Conservation (phyloP, 257 asterid species). For the Solanum tarijense region DNA sequence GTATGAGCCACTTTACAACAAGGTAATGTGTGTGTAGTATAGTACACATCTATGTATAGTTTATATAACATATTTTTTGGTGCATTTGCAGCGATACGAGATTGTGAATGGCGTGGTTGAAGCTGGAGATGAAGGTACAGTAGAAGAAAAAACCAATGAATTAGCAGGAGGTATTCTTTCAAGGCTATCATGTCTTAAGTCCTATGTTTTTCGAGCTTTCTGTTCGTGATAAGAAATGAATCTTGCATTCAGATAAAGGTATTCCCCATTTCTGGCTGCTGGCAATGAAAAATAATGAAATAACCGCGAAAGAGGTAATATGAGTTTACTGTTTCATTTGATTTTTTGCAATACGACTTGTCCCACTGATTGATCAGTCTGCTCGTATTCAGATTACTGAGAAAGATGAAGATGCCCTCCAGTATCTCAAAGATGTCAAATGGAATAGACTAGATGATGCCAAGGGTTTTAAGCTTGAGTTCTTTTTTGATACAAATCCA, state of each 20-base stretch:
- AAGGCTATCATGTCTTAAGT: background rate
- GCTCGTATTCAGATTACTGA: constrained; percentile 36
- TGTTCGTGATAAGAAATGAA: background rate
- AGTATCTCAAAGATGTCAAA: constrained; percentile 62
- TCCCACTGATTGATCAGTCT: background rate
- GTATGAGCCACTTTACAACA: constrained; percentile 44
- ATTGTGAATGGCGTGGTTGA: constrained; percentile 49
- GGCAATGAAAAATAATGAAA: constrained; percentile 71
- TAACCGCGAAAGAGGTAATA: constrained; percentile 62
- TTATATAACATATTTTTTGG: background rate
- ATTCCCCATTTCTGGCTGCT: constrained; percentile 78
- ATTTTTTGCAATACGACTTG: background rate
- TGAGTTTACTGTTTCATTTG: background rate
- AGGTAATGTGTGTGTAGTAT: constrained; percentile 19
- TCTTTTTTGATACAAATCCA: constrained; percentile 50
- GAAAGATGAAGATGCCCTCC: constrained; percentile 71
- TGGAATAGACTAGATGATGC: constrained; percentile 66
- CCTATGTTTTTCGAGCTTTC: background rate
- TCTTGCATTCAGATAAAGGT: constrained; percentile 41
- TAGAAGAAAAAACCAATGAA: constrained; percentile 3
- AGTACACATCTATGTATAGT: background rate
- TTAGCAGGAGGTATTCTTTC: constrained; percentile 10
- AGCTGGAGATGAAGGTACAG: constrained; percentile 19
- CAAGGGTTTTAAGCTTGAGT: constrained; percentile 73
- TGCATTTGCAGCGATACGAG: constrained; percentile 36